A percentile compares a stretch with the other conserved stretches of the same genome.
These are phyloP conservation scores for Epichloe amarillans DNA, from an alignment of 2,329 filamentous ascomycete species.

Conservation along the genomic window DNA sequence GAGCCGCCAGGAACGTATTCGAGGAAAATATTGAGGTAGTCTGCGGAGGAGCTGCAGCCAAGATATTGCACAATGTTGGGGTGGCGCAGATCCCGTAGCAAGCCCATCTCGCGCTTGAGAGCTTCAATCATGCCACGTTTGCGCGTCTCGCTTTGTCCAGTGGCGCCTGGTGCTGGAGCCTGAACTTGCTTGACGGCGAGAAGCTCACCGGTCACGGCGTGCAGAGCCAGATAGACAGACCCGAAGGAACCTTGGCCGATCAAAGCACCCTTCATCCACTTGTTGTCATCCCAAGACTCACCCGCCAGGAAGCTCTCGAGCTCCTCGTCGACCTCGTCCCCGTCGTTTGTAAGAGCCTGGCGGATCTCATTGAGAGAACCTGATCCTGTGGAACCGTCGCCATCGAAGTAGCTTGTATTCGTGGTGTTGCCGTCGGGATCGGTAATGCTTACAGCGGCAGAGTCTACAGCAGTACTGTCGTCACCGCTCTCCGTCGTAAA, in stretches of 20 bases:
- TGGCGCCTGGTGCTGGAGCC: conserved; percentile 63
- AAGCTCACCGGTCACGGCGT: conserved; percentile 91
- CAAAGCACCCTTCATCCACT: conserved; percentile 98
- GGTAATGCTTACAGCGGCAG: conserved; percentile 53
- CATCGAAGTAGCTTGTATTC: conserved; percentile 74
- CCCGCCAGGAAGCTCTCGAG: conserved; percentile 80
- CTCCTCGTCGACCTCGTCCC: conserved; percentile 82
- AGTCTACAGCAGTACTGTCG: conserved; percentile 32
- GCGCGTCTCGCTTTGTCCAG: conserved; percentile 70
- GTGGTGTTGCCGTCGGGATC: conserved; percentile 62
- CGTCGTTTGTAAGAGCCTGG: conserved; percentile 76
- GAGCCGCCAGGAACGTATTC: conserved; percentile 97
- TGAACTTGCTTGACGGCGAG: conserved; percentile 98
- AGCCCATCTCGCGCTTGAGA: conserved; percentile 87
- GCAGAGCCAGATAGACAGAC: conserved; percentile 85
- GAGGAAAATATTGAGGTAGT: conserved; percentile 97
- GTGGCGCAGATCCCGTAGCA: conserved; percentile 87
- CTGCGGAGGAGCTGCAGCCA: conserved; percentile 80
- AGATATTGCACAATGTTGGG: conserved; percentile 97
- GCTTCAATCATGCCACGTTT: conserved; percentile 99
- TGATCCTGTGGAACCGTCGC: conserved; percentile 55
- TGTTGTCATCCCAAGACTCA: conserved; percentile 91
- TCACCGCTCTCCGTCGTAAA: conserved; percentile 60
- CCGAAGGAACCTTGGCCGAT: conserved; percentile 97
- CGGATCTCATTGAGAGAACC: conserved; percentile 75